Evolutionary conservation across 2,329 filamentous ascomycete genomes (phyloP), one percentile per base, ranked within the genome.

Genomic region (Aschersonia sp.): DNA sequence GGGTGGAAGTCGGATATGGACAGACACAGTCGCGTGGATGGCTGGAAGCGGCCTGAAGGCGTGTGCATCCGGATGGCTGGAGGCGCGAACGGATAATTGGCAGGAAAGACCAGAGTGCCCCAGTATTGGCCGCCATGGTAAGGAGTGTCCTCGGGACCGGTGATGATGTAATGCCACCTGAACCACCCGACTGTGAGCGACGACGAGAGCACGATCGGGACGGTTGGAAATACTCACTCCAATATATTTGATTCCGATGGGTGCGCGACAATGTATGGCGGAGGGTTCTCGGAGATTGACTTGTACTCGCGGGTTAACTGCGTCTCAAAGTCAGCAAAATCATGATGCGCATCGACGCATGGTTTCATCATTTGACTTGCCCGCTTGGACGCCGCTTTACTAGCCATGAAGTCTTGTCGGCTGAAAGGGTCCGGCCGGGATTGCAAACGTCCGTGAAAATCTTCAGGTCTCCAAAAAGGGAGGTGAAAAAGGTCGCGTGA

Each of bases 61-160:
- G 92, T 98, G 72, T 97, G 92, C 92, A 98, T 98, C 61, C 90
- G 87, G 65, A 98, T 98, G 2, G 92, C 88, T 5, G 92, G 92
- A 32, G 92, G 92, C 10, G 89, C 90, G 66, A 95, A 98, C 30
- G 92, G 92, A 63, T 98, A 98, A 71, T 95, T 89, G 7, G 89
- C 79, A 12, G 92, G 92, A 65, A 98, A 98, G 54, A 94, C 82
- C 45, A 98, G 74, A 2, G 90, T 95, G 44, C 92, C 92, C 92
- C 92, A 98, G 71, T 97, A 98, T 65, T 98, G 92, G 43, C 92
- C 92, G 60, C 83, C 81, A 58, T 94, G 80, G 64, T 98, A 98
- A 2, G 92, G 90, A 1, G 92, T 98, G 50, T 89, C 79, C 51
- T 94, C 88, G 35, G 92, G 90, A 2, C 92, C 92, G 39, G 89